Percentiles rank a stretch among this genome's conserved stretches.
phyloP scores from a whole-genome alignment of 768 basidiomycete species.

The Tulasnella sp. region DNA sequence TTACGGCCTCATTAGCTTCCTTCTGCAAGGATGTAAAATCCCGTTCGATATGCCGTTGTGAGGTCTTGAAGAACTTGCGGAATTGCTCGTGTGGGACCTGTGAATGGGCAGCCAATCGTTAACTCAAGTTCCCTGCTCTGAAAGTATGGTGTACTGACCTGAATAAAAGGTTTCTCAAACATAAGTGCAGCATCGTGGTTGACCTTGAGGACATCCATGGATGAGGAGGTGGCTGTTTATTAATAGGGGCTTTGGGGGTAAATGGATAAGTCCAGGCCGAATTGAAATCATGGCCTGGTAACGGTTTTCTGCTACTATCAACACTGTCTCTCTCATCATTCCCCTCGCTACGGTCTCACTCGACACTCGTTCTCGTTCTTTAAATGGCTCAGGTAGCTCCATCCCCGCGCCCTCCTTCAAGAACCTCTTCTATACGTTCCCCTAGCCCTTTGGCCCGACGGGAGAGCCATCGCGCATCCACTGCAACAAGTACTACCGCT shows the following conservation, averaged over 20 bases:
- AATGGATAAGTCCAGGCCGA: background rate
- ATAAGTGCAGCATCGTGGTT: slow-evolving; percentile 65
- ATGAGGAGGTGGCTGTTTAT: background rate
- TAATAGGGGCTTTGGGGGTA: background rate
- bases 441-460: background rate
- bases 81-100: slow-evolving; percentile 88
- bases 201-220: slow-evolving; percentile 34
- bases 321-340: background rate
- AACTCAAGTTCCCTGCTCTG: too few species aligned
- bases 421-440: slow-evolving; percentile 5
- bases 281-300: background rate
- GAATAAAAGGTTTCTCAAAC: slow-evolving; percentile 75
- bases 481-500: background rate
- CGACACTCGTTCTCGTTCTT: background rate
- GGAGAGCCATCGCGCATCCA: too few species aligned
- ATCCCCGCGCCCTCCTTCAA: background rate
- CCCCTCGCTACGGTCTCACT: slow-evolving; percentile 1
- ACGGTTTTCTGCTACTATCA: background rate
- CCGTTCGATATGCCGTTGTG: slow-evolving; percentile 72
- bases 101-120: background rate
- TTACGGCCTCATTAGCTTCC: slow-evolving; percentile 49
- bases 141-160: slow-evolving; percentile 35
- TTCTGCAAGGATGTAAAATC: slow-evolving; percentile 55
- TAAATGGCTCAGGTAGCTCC: slow-evolving; percentile 11
- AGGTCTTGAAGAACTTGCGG: slow-evolving; percentile 74